Evolutionary conservation across 768 basidiomycete genomes (phyloP).

Genomic region (Nidularia pulvinata): DNA sequence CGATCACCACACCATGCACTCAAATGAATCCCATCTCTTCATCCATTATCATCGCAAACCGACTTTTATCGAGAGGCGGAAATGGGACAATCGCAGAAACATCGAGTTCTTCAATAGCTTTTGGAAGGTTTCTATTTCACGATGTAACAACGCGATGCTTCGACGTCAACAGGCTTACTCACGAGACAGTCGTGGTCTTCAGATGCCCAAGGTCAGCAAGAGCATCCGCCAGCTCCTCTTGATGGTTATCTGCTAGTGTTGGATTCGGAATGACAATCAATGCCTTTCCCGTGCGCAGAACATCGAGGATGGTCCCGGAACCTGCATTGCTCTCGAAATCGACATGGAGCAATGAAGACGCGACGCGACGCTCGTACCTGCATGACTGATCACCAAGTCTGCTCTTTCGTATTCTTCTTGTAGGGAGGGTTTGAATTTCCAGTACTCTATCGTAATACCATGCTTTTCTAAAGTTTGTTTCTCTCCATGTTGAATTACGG

Average conservation of each 20-base stretch:
- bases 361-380: constrained; percentile 52
- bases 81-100: constrained; percentile 48
- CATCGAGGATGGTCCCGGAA: constrained; percentile 93
- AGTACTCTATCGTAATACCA: constrained; percentile 60
- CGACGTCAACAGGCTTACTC: constrained; percentile 23
- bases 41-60: constrained; percentile 69
- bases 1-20: too few species aligned
- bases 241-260: constrained; percentile 90
- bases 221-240: constrained; percentile 81
- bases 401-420: constrained; percentile 61
- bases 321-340: constrained; percentile 42
- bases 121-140: constrained; percentile 47
- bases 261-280: constrained; percentile 91
- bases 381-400: constrained; percentile 90
- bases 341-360: constrained; percentile 1
- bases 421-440: constrained; percentile 77
- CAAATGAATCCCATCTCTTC: constrained; percentile 75
- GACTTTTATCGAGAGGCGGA: constrained; percentile 66
- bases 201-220: constrained; percentile 61
- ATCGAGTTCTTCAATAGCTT: constrained; percentile 51
- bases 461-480: constrained; percentile 21
- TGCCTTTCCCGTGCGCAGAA: constrained; percentile 69
- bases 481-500: constrained; percentile 22
- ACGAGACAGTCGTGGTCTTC: constrained; percentile 56
- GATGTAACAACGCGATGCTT: background rate